These are phyloP conservation scores for Triticum urartu DNA, from an alignment of 176 grass and related monocot genomes.

Conservation along the genomic window DNA sequence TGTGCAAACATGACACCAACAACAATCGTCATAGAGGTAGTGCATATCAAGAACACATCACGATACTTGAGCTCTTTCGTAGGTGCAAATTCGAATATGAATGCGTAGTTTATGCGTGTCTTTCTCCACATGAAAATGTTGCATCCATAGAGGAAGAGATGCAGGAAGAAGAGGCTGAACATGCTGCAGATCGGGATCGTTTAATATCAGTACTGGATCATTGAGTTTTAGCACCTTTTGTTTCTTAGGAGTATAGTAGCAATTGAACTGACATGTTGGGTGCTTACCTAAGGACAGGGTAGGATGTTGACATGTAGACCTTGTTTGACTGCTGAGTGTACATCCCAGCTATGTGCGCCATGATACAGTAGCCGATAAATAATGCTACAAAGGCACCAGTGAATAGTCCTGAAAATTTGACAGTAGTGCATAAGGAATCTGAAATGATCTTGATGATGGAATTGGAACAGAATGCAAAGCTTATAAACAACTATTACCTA, in stretches of 20 bases:
- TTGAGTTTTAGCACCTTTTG: background rate
- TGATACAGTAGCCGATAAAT: constrained; percentile 87
- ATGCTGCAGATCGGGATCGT: constrained; percentile 60
- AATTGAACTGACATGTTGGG: constrained; percentile 25
- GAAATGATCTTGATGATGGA: constrained; percentile 21
- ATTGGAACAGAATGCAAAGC: constrained; percentile 13
- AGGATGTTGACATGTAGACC: constrained; percentile 95
- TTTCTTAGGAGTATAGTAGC: background rate
- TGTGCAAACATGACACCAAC: constrained; percentile 88
- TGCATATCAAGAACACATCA: constrained; percentile 77
- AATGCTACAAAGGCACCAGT: constrained; percentile 72
- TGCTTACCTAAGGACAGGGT: constrained; percentile 86
- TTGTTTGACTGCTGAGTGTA: constrained; percentile 73
- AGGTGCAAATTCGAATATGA: constrained; percentile 92
- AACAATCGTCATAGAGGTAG: constrained; percentile 71
- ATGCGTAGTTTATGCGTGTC: constrained; percentile 84
- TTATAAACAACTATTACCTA: constrained; percentile 56
- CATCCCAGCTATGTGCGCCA: constrained; percentile 88
- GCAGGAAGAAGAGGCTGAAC: constrained; percentile 94
- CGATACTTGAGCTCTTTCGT: constrained; percentile 88
- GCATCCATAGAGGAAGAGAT: constrained; percentile 94
- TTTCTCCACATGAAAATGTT: constrained; percentile 99
- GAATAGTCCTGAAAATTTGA: constrained; percentile 69
- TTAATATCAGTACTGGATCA: constrained; percentile 30
- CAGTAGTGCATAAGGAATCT: constrained; percentile 12